Conservation (phyloP, 2,329 filamentous ascomycete genomes). For the Colletotrichum sp. region DNA sequence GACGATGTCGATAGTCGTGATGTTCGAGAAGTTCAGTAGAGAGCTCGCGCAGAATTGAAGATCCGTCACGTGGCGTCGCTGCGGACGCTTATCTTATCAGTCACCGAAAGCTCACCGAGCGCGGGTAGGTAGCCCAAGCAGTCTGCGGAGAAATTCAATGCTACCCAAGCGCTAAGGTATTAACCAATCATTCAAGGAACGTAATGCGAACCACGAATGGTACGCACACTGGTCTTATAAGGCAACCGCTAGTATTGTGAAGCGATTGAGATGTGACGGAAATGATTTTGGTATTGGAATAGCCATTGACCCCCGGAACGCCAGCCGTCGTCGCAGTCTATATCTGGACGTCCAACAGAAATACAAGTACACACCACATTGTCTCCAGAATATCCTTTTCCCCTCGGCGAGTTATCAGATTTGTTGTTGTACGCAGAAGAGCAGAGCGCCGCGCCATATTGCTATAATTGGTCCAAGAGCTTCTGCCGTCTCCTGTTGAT, state of each 20-base stretch:
- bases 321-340: conserved; percentile 10
- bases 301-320: conserved; percentile 5
- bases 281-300: conserved; percentile 15
- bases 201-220: neutral
- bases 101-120: neutral
- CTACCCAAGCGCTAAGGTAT: neutral
- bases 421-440: neutral
- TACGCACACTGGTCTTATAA: neutral
- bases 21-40: neutral
- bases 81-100: neutral
- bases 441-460: neutral
- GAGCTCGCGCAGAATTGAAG: neutral
- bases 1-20: neutral
- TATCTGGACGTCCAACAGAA: conserved; percentile 4
- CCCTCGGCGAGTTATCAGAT: neutral
- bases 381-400: neutral
- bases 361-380: conserved; percentile 4
- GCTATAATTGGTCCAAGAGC: conserved; percentile 78
- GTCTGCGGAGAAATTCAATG: neutral
- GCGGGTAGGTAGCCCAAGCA: neutral
- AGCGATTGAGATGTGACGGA: neutral
- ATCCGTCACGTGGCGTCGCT: neutral
- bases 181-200: neutral
- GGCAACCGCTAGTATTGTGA: neutral
- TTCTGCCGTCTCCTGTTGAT: conserved; percentile 84